Percentiles rank a stretch among this genome's conserved stretches.
Conservation (phyloP, 768 basidiomycete genomes). For the Naganishia antarctica region DNA sequence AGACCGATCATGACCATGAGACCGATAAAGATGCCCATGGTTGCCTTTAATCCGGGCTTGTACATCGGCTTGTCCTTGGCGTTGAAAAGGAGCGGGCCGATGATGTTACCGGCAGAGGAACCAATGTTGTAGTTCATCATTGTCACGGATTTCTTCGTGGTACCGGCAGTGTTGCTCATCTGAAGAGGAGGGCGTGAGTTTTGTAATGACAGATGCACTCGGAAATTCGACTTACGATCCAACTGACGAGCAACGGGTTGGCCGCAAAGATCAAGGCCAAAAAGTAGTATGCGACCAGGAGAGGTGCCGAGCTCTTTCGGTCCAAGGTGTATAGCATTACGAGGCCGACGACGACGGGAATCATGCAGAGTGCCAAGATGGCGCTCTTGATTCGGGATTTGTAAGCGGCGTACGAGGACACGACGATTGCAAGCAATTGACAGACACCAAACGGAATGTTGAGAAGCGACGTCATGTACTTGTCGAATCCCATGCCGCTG, state of each 20-base stretch:
- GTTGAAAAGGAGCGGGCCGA: conserved; percentile 46
- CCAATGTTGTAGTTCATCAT: conserved; percentile 53
- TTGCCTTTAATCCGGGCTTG: conserved; percentile 34
- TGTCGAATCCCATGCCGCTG: conserved; percentile 36
- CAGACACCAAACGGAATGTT: conserved; percentile 43
- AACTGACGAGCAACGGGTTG: conserved; percentile 40
- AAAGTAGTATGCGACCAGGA: conserved; percentile 46
- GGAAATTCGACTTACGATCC: conserved; percentile 23
- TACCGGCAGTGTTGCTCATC: conserved; percentile 37
- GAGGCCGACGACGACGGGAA: conserved; percentile 38
- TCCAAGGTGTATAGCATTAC: conserved; percentile 39
- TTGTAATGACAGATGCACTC: not conserved
- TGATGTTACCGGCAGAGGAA: conserved; percentile 42
- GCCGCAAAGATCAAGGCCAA: conserved; percentile 47
- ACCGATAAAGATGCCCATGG: conserved; percentile 40
- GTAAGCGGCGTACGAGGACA: conserved; percentile 35
- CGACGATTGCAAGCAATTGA: conserved; percentile 39
- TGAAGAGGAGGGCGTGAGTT: not conserved
- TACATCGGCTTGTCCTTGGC: conserved; percentile 39
- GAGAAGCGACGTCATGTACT: conserved; percentile 33
- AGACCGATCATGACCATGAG: conserved; percentile 27
- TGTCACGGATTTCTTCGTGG: conserved; percentile 48
- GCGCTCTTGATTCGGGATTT: conserved; percentile 37
- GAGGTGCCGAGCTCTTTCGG: conserved; percentile 30
- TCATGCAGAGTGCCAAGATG: conserved; percentile 32